Evolutionary conservation across 2,329 filamentous ascomycete genomes (phyloP).

Genomic region (Fusarium acutatum): DNA sequence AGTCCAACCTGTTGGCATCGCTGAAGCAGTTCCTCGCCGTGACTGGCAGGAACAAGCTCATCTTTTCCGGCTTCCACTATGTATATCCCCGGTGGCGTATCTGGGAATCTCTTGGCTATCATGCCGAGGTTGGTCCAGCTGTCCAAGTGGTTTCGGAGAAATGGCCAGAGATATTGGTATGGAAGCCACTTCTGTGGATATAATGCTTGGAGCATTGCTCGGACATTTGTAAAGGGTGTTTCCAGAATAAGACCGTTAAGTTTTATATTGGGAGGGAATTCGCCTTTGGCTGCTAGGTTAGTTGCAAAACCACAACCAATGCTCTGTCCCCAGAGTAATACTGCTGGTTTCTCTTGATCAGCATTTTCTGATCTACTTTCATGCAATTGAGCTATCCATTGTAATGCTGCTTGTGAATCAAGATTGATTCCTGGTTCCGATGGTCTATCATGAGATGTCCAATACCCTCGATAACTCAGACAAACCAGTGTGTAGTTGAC

Average conservation of each 20-base stretch:
- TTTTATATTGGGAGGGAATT: slow-evolving; percentile 49
- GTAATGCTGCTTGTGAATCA: slow-evolving; percentile 71
- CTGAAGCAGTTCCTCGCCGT: slow-evolving; percentile 56
- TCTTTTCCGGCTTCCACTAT: slow-evolving; percentile 67
- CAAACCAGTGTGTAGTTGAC: slow-evolving; percentile 60
- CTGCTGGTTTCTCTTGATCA: slow-evolving; percentile 41
- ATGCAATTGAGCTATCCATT: slow-evolving; percentile 65
- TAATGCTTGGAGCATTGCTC: slow-evolving; percentile 73
- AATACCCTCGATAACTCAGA: slow-evolving; percentile 76
- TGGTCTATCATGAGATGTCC: slow-evolving; percentile 77
- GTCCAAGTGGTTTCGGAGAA: slow-evolving; percentile 72
- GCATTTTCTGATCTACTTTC: slow-evolving; percentile 20
- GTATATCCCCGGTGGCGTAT: slow-evolving; percentile 50
- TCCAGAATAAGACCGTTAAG: slow-evolving; percentile 70
- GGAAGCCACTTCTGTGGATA: slow-evolving; percentile 85
- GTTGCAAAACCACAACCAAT: slow-evolving; percentile 78
- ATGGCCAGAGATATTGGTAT: slow-evolving; percentile 78
- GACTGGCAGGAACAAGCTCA: slow-evolving; percentile 64
- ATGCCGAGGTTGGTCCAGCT: slow-evolving; percentile 59
- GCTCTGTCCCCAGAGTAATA: slow-evolving; percentile 81
- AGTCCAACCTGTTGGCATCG: slow-evolving; percentile 59
- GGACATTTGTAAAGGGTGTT: slow-evolving; percentile 77
- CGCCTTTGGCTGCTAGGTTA: slow-evolving; percentile 57
- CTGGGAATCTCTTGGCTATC: slow-evolving; percentile 47
- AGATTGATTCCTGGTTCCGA: slow-evolving; percentile 75